Conservation (phyloP, 1,139 yeast genomes). For the Candida sanyaensis region DNA sequence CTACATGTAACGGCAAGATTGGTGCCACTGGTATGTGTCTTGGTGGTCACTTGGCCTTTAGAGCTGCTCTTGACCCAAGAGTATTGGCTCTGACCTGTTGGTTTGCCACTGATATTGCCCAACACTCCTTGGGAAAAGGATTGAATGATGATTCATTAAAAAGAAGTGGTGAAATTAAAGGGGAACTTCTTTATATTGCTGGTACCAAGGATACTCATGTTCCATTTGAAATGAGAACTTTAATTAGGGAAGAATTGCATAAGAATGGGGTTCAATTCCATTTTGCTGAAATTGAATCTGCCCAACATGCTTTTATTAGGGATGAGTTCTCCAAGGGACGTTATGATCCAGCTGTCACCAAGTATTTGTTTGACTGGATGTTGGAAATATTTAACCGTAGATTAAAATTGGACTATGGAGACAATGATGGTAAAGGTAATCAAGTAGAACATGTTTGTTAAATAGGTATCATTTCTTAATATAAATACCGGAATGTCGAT, state of each 20-base stretch:
- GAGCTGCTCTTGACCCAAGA: constrained; percentile 68
- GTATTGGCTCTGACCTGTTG: constrained; percentile 72
- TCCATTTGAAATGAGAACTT: constrained; percentile 74
- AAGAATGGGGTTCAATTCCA: constrained; percentile 63
- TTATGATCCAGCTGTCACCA: constrained; percentile 75
- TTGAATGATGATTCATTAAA: constrained; percentile 63
- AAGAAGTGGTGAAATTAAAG: constrained; percentile 54
- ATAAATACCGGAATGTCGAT: too few species aligned
- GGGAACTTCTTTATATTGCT: constrained; percentile 68
- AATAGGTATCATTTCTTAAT: not conserved
- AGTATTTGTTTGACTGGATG: constrained; percentile 66
- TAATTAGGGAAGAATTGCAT: constrained; percentile 65
- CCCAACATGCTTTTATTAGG: constrained; percentile 79
- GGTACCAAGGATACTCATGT: constrained; percentile 84
- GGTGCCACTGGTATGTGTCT: constrained; percentile 90
- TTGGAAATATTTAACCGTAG: constrained; percentile 70
- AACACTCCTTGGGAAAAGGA: constrained; percentile 64
- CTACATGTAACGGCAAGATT: constrained; percentile 70
- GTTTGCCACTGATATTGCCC: constrained; percentile 81
- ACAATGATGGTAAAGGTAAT: constrained; percentile 49
- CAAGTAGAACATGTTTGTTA: constrained; percentile 68
- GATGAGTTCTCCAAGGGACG: constrained; percentile 80
- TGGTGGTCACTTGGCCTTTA: constrained; percentile 81
- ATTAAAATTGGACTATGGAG: constrained; percentile 68
- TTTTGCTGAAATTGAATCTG: constrained; percentile 74